Percentiles rank a stretch among this genome's conserved stretches.
These are phyloP conservation scores for Chlamydomonas schloesseri DNA, from an alignment of 139 green algal species.

Conservation along the genomic window DNA sequence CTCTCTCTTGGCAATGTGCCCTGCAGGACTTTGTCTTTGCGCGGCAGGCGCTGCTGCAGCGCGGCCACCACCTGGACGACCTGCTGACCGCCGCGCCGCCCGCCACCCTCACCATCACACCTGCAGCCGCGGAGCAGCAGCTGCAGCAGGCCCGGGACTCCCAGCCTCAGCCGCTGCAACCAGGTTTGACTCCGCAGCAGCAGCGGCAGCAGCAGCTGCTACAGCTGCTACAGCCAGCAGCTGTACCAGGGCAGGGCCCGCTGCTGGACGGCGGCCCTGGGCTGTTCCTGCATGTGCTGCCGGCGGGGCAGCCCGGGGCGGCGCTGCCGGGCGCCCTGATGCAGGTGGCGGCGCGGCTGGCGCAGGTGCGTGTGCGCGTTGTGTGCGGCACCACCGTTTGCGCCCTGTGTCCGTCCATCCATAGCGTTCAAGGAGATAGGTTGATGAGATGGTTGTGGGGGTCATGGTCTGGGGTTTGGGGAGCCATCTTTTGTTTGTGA, in stretches of 20 bases:
- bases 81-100: slow-evolving; percentile 7
- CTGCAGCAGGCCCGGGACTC: no score
- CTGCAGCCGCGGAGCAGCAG: no score
- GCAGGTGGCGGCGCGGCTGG: neutral
- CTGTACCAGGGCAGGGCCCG: no score
- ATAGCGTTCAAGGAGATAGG: no score
- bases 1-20: neutral
- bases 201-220: no score
- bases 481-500: no score
- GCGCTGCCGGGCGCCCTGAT: neutral
- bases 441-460: no score
- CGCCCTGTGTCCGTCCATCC: no score
- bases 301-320: neutral
- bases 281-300: slow-evolving; percentile 5
- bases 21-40: slow-evolving; percentile 22
- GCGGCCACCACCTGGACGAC: slow-evolving; percentile 3
- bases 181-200: no score
- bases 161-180: no score
- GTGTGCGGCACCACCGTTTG: no score
- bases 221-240: neutral
- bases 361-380: neutral
- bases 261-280: neutral
- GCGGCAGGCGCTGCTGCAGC: slow-evolving; percentile 22
- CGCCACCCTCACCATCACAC: neutral
- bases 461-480: no score